Evolutionary conservation across 768 basidiomycete genomes (phyloP).

Genomic region (Lactarius tabidus): DNA sequence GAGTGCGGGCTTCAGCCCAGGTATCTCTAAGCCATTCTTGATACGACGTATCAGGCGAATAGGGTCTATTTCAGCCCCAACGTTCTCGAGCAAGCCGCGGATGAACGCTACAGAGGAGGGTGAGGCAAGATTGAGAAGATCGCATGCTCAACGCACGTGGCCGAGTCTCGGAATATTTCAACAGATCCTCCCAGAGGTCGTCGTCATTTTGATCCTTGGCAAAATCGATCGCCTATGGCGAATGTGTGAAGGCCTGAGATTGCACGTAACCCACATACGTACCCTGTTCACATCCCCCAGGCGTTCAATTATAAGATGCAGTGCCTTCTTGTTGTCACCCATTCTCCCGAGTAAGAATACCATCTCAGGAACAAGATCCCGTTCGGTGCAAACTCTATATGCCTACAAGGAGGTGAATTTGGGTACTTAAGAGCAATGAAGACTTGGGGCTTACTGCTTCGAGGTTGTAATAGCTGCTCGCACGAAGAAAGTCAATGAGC

Average conservation of each 20-base stretch:
- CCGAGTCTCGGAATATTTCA: slow-evolving; percentile 90
- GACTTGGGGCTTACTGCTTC: slow-evolving; percentile 53
- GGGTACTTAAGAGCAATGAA: background rate
- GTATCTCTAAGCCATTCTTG: slow-evolving; percentile 94
- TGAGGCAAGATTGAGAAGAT: slow-evolving; percentile 1
- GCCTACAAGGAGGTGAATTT: slow-evolving; percentile 48
- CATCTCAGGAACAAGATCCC: slow-evolving; percentile 92
- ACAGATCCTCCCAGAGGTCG: slow-evolving; percentile 95
- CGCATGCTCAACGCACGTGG: slow-evolving; percentile 52
- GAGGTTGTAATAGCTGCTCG: slow-evolving; percentile 87
- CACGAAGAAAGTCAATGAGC: slow-evolving; percentile 87
- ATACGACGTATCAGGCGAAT: slow-evolving; percentile 92
- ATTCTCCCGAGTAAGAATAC: slow-evolving; percentile 95
- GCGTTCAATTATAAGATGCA: slow-evolving; percentile 92
- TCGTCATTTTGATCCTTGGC: slow-evolving; percentile 96
- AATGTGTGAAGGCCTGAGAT: background rate
- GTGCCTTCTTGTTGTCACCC: slow-evolving; percentile 95
- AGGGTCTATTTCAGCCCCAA: slow-evolving; percentile 94
- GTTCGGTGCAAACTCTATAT: slow-evolving; percentile 77
- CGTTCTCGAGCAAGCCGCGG: slow-evolving; percentile 89
- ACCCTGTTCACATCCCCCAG: slow-evolving; percentile 89
- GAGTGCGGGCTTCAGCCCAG: slow-evolving; percentile 87
- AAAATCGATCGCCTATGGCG: slow-evolving; percentile 71
- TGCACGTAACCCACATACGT: slow-evolving; percentile 28
- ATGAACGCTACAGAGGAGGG: slow-evolving; percentile 67